A percentile compares a stretch with the other conserved stretches of the same genome.
These are phyloP conservation scores for Auricularia sp. DNA, from an alignment of 768 basidiomycete genomes.

Conservation along the genomic window DNA sequence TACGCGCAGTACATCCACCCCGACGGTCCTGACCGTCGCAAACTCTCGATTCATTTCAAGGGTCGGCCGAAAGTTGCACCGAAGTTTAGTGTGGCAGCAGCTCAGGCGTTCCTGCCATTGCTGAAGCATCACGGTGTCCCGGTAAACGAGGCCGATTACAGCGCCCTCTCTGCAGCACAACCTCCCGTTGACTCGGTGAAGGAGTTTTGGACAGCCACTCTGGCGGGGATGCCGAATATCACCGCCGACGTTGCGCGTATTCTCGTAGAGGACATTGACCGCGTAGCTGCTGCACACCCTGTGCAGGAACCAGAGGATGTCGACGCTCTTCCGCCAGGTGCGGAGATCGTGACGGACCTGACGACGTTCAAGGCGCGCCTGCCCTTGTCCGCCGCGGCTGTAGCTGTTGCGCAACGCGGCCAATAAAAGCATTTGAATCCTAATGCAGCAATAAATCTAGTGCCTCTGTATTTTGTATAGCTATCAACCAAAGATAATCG, in stretches of 20 bases:
- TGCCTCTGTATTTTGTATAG: no score
- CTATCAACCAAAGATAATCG: no score
- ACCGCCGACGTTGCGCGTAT: constrained; percentile 32
- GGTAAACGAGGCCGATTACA: constrained; percentile 42
- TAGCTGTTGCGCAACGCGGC: not conserved
- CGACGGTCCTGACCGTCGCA: constrained; percentile 57
- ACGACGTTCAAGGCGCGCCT: not conserved
- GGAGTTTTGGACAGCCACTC: constrained; percentile 45
- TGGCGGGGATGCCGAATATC: constrained; percentile 22
- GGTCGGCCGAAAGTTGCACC: constrained; percentile 48
- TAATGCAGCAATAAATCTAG: no score
- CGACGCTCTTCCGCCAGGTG: not conserved
- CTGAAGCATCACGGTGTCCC: constrained; percentile 41
- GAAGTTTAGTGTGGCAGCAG: constrained; percentile 55
- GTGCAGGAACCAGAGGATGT: constrained; percentile 12
- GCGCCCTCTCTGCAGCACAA: constrained; percentile 39
- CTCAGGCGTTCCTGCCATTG: constrained; percentile 47
- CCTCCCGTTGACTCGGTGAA: constrained; percentile 52
- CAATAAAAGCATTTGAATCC: no score
- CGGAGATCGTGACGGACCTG: not conserved
- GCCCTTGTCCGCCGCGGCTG: not conserved
- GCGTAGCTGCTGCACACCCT: constrained; percentile 47
- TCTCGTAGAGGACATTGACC: constrained; percentile 47
- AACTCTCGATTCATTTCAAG: constrained; percentile 73
- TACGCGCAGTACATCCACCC: constrained; percentile 66